Percentiles rank a stretch among this genome's conserved stretches.
Conservation (phyloP, 371 early-diverging fungal species). For the Chytridiales sp. region DNA sequence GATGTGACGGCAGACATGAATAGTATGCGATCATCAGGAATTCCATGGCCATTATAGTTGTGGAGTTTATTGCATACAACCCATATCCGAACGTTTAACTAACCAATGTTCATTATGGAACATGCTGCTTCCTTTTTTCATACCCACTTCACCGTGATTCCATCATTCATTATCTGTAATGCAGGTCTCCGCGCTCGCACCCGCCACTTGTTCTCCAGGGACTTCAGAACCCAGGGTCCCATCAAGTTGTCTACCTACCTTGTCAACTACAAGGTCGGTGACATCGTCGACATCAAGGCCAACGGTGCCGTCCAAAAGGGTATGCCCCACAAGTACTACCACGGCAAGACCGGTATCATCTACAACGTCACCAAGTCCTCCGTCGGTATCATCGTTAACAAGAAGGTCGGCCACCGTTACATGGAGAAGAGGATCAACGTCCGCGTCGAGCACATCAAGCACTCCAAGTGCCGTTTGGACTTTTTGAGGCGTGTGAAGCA, state of each 20-base stretch:
- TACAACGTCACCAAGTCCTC: slow-evolving; percentile 99
- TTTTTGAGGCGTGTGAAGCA: slow-evolving; percentile 97
- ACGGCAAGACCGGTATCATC: slow-evolving; percentile 97
- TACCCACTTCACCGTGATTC: background rate
- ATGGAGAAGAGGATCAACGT: slow-evolving; percentile 98
- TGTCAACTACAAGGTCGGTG: slow-evolving; percentile 97
- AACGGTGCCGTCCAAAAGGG: slow-evolving; percentile 99
- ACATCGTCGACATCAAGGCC: slow-evolving; percentile 98
- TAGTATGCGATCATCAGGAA: background rate
- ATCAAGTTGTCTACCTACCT: slow-evolving; percentile 96
- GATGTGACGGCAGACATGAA: background rate
- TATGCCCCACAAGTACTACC: slow-evolving; percentile 99
- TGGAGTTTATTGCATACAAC: background rate
- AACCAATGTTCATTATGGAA: background rate
- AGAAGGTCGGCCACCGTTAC: slow-evolving; percentile 96
- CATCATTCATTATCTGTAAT: background rate
- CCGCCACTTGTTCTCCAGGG: slow-evolving; percentile 96
- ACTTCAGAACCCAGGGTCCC: slow-evolving; percentile 93
- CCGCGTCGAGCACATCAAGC: slow-evolving; percentile 99
- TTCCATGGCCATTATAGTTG: background rate
- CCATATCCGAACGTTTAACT: background rate
- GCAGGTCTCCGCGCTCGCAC: slow-evolving; percentile 93
- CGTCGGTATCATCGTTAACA: slow-evolving; percentile 98
- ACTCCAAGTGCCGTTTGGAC: slow-evolving; percentile 99
- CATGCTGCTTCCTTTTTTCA: background rate